These are phyloP conservation scores for Ophidiomyces ophidiicola DNA, from an alignment of 2,329 filamentous ascomycete genomes.

Conservation along the genomic window DNA sequence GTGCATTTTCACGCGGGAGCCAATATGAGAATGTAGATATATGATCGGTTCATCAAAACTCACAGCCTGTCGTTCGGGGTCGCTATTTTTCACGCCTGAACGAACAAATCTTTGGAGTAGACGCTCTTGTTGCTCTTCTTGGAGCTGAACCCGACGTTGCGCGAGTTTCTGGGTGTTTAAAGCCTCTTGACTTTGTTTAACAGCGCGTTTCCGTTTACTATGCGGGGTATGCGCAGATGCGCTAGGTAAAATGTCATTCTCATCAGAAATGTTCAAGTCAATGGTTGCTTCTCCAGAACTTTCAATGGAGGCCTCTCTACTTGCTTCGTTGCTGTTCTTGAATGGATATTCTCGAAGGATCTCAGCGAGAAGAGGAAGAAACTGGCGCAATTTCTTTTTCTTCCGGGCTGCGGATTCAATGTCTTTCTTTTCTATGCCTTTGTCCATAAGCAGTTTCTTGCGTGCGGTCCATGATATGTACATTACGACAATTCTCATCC, in stretches of 20 bases:
- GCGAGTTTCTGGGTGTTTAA: conserved; percentile 46
- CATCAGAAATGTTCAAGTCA: background rate
- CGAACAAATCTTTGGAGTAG: conserved; percentile 24
- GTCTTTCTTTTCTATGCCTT: conserved; percentile 17
- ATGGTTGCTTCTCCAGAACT: background rate
- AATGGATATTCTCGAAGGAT: conserved; percentile 17
- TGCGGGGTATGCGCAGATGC: conserved; percentile 22
- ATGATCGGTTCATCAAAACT: conserved; percentile 33
- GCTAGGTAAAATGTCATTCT: background rate
- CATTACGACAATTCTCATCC: conserved; percentile 20
- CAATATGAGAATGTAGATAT: conserved; percentile 52
- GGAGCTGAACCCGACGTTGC: conserved; percentile 41
- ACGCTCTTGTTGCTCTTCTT: conserved; percentile 39
- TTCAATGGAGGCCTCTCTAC: conserved; percentile 3
- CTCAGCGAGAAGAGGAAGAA: conserved; percentile 22
- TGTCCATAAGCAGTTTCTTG: conserved; percentile 13
- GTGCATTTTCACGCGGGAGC: conserved; percentile 58
- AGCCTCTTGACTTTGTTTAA: conserved; percentile 39
- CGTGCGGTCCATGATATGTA: conserved; percentile 27
- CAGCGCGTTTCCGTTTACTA: conserved; percentile 37
- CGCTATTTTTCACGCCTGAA: conserved; percentile 24
- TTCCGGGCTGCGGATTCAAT: conserved; percentile 20
- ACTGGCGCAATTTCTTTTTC: conserved; percentile 20
- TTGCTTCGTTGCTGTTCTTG: conserved; percentile 11
- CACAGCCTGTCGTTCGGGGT: conserved; percentile 39